Conservation (phyloP, 208 protist species). For the Endotrypanum monterogeii region DNA sequence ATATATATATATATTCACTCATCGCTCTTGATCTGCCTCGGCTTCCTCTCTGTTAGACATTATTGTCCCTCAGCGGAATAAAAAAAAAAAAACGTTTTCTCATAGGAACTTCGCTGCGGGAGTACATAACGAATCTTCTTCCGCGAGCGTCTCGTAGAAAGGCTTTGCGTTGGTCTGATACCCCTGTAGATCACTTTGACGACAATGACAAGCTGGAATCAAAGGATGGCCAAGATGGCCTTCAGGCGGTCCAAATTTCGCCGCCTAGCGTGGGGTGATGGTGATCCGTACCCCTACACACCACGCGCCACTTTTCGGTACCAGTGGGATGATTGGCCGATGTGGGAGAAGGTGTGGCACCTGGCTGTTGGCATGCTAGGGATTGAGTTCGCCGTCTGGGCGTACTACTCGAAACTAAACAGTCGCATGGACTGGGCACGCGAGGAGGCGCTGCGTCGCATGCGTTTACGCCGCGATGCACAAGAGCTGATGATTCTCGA, state of each 20-base stretch:
- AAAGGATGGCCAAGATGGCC: slow-evolving; percentile 92
- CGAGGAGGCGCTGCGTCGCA: slow-evolving; percentile 88
- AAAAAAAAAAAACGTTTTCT: too few species aligned
- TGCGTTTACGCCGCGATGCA: slow-evolving; percentile 86
- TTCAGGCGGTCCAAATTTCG: slow-evolving; percentile 89
- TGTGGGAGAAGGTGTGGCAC: slow-evolving; percentile 92
- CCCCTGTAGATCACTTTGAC: background rate
- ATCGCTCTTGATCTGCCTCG: too few species aligned
- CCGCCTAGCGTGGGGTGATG: slow-evolving; percentile 87
- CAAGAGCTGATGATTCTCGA: slow-evolving; percentile 92
- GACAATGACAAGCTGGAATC: slow-evolving; percentile 79
- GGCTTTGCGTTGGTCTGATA: too few species aligned
- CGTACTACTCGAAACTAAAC: slow-evolving; percentile 87
- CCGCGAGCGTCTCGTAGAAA: too few species aligned
- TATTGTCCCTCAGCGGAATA: too few species aligned
- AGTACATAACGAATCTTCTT: too few species aligned
- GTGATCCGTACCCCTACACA: slow-evolving; percentile 89
- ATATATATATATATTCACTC: too few species aligned
- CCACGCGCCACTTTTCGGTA: slow-evolving; percentile 90
- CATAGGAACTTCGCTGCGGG: too few species aligned
- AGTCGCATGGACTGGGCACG: slow-evolving; percentile 88
- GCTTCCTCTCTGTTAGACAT: too few species aligned
- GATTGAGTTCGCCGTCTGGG: slow-evolving; percentile 79
- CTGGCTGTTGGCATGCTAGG: slow-evolving; percentile 54
- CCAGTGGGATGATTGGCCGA: slow-evolving; percentile 90